These are phyloP conservation scores for Neocatenulostroma microsporum DNA, from an alignment of 2,329 filamentous ascomycete species.

Conservation along the genomic window DNA sequence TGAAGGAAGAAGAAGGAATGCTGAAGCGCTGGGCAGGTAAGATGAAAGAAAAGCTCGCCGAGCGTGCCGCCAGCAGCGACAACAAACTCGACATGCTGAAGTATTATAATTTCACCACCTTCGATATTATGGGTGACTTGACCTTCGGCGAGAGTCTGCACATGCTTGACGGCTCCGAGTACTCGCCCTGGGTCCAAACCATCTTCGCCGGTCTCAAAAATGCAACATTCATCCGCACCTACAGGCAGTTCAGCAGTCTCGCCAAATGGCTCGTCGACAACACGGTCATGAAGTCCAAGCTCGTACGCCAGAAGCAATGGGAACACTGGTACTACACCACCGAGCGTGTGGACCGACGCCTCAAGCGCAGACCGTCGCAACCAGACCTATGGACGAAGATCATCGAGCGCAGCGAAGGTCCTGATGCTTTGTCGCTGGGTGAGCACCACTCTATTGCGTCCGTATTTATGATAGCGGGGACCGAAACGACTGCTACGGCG, in stretches of 20 bases:
- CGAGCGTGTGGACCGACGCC: constrained; percentile 22
- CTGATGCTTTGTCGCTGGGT: constrained; percentile 15
- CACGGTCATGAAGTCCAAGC: constrained; percentile 13
- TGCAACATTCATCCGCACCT: constrained; percentile 8
- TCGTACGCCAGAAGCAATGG: constrained; percentile 4
- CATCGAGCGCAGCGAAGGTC: constrained; percentile 18
- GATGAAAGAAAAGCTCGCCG: constrained; percentile 19
- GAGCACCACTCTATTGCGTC: constrained; percentile 30
- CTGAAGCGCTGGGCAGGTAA: constrained; percentile 21
- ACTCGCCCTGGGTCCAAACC: constrained; percentile 21
- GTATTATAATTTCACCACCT: constrained; percentile 12
- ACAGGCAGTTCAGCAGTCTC: constrained; percentile 9
- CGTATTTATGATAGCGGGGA: constrained; percentile 32
- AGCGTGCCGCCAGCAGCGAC: constrained; percentile 13
- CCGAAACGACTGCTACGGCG: constrained; percentile 33
- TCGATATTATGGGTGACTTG: constrained; percentile 25
- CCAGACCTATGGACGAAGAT: constrained; percentile 27
- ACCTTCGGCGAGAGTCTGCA: constrained; percentile 24
- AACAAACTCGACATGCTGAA: constrained; percentile 24
- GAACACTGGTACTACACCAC: constrained; percentile 22
- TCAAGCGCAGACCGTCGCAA: constrained; percentile 17
- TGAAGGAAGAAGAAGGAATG: constrained; percentile 26
- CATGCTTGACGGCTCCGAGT: constrained; percentile 25
- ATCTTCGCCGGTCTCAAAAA: constrained; percentile 22
- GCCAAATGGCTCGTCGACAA: constrained; percentile 11